Conservation (phyloP, 2,329 filamentous ascomycete genomes). For the Aureobasidium sp. region DNA sequence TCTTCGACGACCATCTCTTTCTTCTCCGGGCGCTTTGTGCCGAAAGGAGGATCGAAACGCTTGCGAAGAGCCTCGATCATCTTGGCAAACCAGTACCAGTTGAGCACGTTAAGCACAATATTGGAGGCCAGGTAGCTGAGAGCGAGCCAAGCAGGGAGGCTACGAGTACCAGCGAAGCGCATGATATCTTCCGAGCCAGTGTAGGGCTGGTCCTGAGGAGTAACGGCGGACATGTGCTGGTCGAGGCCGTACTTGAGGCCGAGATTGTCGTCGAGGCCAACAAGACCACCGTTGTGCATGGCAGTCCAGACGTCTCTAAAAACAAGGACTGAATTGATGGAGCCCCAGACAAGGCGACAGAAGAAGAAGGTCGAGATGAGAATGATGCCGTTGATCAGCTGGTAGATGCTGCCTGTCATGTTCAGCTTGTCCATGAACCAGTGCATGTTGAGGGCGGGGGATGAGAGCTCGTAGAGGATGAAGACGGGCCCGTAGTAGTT, state of each 20-base stretch:
- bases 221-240: constrained; percentile 5
- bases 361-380: constrained; percentile 69
- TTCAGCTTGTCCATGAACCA: constrained; percentile 87
- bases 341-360: constrained; percentile 71
- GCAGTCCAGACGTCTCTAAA: constrained; percentile 61
- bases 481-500: constrained; percentile 77
- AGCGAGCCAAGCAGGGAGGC: constrained; percentile 64
- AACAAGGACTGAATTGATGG: constrained; percentile 57
- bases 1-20: constrained; percentile 18
- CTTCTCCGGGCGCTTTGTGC: constrained; percentile 33
- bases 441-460: constrained; percentile 79
- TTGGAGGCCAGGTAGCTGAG: constrained; percentile 63
- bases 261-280: constrained; percentile 14
- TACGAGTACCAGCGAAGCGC: constrained; percentile 38
- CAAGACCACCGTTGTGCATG: constrained; percentile 25
- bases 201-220: neutral
- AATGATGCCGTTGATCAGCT: constrained; percentile 70
- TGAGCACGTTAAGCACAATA: constrained; percentile 64
- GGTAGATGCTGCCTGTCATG: constrained; percentile 66
- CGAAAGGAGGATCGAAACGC: constrained; percentile 58
- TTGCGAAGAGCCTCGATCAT: constrained; percentile 76
- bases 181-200: constrained; percentile 36
- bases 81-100: constrained; percentile 81
- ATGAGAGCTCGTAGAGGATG: constrained; percentile 81
- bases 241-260: constrained; percentile 6